These are phyloP conservation scores for Tuber indicum DNA, from an alignment of 495 filamentous ascomycete species.

Conservation along the genomic window DNA sequence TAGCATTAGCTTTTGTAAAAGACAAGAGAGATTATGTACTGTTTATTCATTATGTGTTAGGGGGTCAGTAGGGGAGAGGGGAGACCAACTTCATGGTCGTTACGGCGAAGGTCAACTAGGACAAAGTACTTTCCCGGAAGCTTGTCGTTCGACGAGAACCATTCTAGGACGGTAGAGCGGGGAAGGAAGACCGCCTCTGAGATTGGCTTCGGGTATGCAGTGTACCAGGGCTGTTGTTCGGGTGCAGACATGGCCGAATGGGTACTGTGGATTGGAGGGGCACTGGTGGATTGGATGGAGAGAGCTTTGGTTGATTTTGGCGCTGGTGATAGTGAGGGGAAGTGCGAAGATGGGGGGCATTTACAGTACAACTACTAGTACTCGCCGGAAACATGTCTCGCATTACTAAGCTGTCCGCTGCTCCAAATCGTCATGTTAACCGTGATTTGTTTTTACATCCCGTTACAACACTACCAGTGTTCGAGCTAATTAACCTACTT, in stretches of 20 bases:
- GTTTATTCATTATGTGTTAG: neutral
- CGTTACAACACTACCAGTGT: no score
- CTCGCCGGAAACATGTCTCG: no score
- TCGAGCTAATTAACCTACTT: no score
- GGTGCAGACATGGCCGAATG: conserved; percentile 17
- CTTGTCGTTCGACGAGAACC: conserved; percentile 41
- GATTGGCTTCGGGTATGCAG: conserved; percentile 45
- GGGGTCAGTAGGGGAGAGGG: conserved; percentile 4
- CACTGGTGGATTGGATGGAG: neutral
- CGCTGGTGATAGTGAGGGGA: neutral
- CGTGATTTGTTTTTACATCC: no score
- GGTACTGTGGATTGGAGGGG: neutral
- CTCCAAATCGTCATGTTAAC: no score
- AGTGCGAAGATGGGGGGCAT: neutral
- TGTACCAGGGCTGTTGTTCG: conserved; percentile 41
- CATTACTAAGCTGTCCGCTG: no score
- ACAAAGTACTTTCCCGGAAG: conserved; percentile 50
- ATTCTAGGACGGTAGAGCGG: conserved; percentile 44
- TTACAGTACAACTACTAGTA: no score
- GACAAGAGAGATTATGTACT: neutral
- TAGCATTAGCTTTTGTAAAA: neutral
- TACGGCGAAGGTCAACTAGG: conserved; percentile 58
- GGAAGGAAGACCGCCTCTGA: conserved; percentile 42
- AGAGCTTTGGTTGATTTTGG: neutral
- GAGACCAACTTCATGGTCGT: conserved; percentile 54